Evolutionary conservation across 176 grass and related monocot genomes (phyloP).

Genomic region (Puccinellia tenuiflora): DNA sequence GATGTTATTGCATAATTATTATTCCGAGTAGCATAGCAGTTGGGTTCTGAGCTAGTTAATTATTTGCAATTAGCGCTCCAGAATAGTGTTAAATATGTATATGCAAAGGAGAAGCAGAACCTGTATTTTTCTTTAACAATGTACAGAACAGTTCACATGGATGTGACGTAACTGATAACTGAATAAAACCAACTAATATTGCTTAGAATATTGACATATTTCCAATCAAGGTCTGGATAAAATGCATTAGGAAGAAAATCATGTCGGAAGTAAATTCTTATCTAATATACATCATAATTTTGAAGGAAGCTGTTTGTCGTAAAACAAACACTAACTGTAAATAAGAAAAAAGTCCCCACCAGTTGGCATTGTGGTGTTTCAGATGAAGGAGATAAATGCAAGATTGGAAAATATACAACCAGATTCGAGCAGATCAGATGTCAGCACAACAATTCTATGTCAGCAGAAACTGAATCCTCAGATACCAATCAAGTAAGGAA

Average conservation of each 20-base stretch:
- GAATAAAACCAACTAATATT: too few species aligned
- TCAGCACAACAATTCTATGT: conserved; percentile 22
- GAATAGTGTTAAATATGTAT: background rate
- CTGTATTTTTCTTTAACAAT: too few species aligned
- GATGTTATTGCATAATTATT: background rate
- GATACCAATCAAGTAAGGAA: conserved; percentile 31
- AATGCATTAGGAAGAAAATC: background rate
- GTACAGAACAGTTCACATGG: background rate
- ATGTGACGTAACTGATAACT: background rate
- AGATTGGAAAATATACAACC: conserved; percentile 42
- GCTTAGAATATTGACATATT: background rate
- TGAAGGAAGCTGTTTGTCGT: background rate
- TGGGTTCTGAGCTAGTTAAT: background rate
- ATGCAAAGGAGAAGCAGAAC: background rate
- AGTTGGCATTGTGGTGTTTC: conserved; percentile 13
- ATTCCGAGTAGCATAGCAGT: background rate
- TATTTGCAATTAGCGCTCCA: background rate
- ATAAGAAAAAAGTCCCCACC: background rate
- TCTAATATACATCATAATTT: background rate
- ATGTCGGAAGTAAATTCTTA: background rate
- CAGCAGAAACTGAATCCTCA: conserved; percentile 44
- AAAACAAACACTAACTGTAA: background rate
- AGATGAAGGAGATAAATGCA: conserved; percentile 83
- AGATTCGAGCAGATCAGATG: conserved; percentile 14
- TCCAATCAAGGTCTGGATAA: background rate